Percentiles rank a stretch among this genome's conserved stretches.
phyloP scores from a whole-genome alignment of 2,329 filamentous ascomycete species.

The Orbilia quercus region DNA sequence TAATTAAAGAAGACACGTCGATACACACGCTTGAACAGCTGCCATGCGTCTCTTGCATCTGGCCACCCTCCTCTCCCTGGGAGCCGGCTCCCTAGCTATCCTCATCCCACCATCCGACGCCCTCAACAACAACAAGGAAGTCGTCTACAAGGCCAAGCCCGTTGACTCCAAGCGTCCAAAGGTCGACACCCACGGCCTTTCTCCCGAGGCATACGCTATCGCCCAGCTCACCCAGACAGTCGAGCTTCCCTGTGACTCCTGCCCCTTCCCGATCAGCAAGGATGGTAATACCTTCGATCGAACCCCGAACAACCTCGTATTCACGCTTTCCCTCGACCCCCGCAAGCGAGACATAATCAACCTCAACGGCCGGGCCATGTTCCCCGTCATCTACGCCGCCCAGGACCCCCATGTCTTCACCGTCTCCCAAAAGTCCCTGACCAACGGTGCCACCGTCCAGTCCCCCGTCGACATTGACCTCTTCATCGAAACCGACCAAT shows the following conservation, averaged over 20 bases:
- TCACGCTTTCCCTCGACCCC: constrained; percentile 42
- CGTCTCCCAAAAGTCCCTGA: constrained; percentile 38
- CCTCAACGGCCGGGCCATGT: constrained; percentile 40
- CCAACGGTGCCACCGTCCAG: constrained; percentile 30
- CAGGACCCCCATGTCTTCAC: constrained; percentile 21
- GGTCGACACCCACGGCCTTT: constrained; percentile 44
- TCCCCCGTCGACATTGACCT: constrained; percentile 51
- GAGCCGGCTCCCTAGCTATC: constrained; percentile 53
- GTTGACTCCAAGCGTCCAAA: constrained; percentile 20
- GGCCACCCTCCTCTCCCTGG: constrained; percentile 47
- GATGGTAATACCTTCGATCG: constrained; percentile 28
- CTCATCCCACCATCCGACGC: constrained; percentile 47
- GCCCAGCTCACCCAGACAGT: constrained; percentile 33
- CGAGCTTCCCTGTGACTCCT: constrained; percentile 41
- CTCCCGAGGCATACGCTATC: constrained; percentile 42
- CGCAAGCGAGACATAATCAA: constrained; percentile 37
- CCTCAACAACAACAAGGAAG: constrained; percentile 26
- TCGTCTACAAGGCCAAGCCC: constrained; percentile 33
- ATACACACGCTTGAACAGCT: neutral
- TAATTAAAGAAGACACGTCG: neutral
- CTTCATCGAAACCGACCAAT: constrained; percentile 50
- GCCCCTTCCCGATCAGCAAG: constrained; percentile 38
- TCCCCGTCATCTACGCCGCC: constrained; percentile 42
- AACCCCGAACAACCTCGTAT: constrained; percentile 34
- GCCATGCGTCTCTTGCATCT: constrained; percentile 48